Conservation (phyloP, 2,329 filamentous ascomycete species). For the Setomelanomma holmii region DNA sequence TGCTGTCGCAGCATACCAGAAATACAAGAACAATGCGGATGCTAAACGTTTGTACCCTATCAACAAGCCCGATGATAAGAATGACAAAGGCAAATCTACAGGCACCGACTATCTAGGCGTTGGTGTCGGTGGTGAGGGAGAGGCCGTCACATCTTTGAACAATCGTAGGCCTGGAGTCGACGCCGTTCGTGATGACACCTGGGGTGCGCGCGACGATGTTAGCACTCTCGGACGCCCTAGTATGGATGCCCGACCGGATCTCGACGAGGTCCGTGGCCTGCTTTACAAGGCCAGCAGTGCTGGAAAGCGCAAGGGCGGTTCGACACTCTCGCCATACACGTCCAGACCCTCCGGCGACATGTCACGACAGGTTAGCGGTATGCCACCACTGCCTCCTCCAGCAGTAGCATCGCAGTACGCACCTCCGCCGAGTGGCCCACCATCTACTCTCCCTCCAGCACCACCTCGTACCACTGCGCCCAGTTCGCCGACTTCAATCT, state of each 20-base stretch:
- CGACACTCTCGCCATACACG: conserved; percentile 32
- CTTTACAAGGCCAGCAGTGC: conserved; percentile 53
- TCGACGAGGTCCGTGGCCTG: conserved; percentile 56
- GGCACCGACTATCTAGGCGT: conserved; percentile 44
- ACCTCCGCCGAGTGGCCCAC: conserved; percentile 20
- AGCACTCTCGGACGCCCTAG: conserved; percentile 50
- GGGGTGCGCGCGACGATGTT: conserved; percentile 50
- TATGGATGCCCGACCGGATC: conserved; percentile 50
- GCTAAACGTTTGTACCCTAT: conserved; percentile 69
- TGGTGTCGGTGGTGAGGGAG: conserved; percentile 39
- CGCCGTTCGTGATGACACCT: conserved; percentile 54
- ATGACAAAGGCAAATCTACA: conserved; percentile 39
- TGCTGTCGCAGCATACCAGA: conserved; percentile 68
- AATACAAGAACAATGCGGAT: conserved; percentile 60
- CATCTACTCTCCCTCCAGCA: conserved; percentile 20
- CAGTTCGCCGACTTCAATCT: conserved; percentile 39
- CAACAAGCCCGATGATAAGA: conserved; percentile 36
- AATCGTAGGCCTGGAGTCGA: conserved; percentile 53
- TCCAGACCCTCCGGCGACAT: conserved; percentile 23
- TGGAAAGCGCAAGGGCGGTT: conserved; percentile 51
- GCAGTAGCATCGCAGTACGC: conserved; percentile 29
- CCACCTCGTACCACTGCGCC: conserved; percentile 33
- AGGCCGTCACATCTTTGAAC: conserved; percentile 55
- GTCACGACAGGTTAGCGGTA: conserved; percentile 21
- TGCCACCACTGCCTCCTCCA: conserved; percentile 41